phyloP scores from a whole-genome alignment of 805 yeast genomes.

The Hanseniaspora guilliermondii region DNA sequence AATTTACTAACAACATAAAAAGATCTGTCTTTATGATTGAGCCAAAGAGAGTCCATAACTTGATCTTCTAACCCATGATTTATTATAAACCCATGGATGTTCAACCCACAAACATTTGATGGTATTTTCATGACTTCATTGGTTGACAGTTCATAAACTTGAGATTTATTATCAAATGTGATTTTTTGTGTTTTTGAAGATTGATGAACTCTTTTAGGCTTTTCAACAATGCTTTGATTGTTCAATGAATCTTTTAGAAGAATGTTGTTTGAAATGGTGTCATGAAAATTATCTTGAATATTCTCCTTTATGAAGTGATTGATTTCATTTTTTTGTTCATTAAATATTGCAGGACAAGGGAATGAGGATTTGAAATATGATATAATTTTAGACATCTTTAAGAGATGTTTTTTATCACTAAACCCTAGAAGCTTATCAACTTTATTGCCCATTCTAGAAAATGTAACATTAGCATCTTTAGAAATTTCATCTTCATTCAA shows the following conservation, averaged over 20 bases:
- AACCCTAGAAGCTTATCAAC: constrained; percentile 38
- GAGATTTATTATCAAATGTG: neutral
- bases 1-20: constrained; percentile 5
- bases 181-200: neutral
- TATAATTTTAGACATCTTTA: constrained; percentile 30
- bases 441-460: constrained; percentile 21
- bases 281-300: neutral
- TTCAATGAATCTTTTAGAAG: neutral
- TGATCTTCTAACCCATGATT: constrained; percentile 2
- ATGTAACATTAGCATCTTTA: neutral
- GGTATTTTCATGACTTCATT: constrained; percentile 1
- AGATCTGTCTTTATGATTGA: neutral
- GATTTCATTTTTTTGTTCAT: constrained; percentile 17
- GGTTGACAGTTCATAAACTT: neutral
- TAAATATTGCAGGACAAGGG: constrained; percentile 24
- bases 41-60: neutral
- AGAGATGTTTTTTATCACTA: constrained; percentile 31
- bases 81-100: neutral
- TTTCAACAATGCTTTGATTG: neutral
- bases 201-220: neutral
- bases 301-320: constrained; percentile 2
- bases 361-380: constrained; percentile 12
- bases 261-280: neutral
- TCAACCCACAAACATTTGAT: neutral
- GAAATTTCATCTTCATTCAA: neutral